Evolutionary conservation across 2,329 filamentous ascomycete genomes (phyloP), one percentile per base, ranked within the genome.

Genomic region (Xylaria sp.): DNA sequence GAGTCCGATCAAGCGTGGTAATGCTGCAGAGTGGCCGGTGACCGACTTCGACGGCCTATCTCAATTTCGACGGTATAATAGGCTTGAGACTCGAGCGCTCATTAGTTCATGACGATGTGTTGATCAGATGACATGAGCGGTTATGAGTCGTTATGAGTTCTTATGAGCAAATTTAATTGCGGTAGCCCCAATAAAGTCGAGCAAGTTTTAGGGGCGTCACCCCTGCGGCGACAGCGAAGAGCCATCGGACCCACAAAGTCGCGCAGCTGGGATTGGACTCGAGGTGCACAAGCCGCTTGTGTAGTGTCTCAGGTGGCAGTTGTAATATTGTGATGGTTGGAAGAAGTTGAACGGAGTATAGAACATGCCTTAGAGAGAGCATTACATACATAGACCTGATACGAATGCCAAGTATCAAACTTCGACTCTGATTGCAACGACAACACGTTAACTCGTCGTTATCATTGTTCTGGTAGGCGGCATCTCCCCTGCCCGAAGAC

Each of bases 81-180:
- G 10, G 25, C 9, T n/a, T 20, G 41, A 57, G 39, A 25, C 7
- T 3, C 25, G 23, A 34, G 10, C 28, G 23, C 48, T 7, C 9
- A 37, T 7, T 18, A 51, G 48, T 50, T 25, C 25, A n/a, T 9
- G 44, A 44, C 3, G 10, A 65, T 20, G 48, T 41, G 3, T 8
- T 25, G 31, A 8, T 57, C 54, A 52, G 10, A 44, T 51, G 44
- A 44, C 31, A 28, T 44, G 62, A 58, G 62, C 18, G 3, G 4
- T 50, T 57, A 12, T 57, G 54, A 57, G 62, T 37, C 34, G 34
- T 37, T 37, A 37, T 37, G 34, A 58, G 62, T 23, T 4, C 9
- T 57, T 57, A 12, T 57, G 54, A 57, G 62, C 62, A 64, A 64
- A 20, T 64, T 63, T 57, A 51, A 20, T 51, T 7, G 48, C n/a